Base-by-base conservation (phyloP, 1,139 yeast genomes). In the Entelexis paramagnoliae region DNA sequence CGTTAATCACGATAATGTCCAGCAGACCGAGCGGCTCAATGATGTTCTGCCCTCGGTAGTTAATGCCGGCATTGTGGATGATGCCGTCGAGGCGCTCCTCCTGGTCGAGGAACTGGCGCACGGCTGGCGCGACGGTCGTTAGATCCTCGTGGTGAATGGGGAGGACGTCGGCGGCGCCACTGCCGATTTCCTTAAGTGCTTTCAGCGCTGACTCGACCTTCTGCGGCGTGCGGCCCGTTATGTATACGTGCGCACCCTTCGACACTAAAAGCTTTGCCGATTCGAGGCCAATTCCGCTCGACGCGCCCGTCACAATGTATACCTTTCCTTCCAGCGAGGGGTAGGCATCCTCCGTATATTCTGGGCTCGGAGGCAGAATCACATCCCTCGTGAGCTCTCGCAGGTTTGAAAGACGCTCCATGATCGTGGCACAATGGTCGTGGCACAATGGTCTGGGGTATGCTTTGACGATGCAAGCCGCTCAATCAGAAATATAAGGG, bases 21-120 rank as follows among this genome's bases (percentile, higher is more conserved):
- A 76, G 79, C 54, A 65, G 66, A 1, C 77, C 78, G 59, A 73
- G 76, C 9, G 58, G 60, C 8, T 77, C 68, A 17, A 61, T 58
- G 1, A 69, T 58, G 13, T 68, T 68, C n/a, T 61, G 60, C 11
- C 71, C 69, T 1, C 76, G 72, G 17, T 65, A 62, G 73, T 73
- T 75, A 16, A 77, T 69, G 42, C 81, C 79, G 0, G 80, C 80
- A 63, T 77, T 76, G 58, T 75, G 74, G 46, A 76, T 68, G 16
- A 74, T 68, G 14, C 73, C 66, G 56, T 75, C 75, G 30, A 76
- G 56, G 16, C 69, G 60, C 4, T 59, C 48, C 38, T 62, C 59
- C 61, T 59, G 55, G 32, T 55, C 51, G 52, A 66, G 57, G 50
- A 76, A 64, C 39, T 67, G 60, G 13, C 63, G 60, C 16, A 67